Conservation (phyloP, 805 yeast species). For the Saccharomycopsis capsularis region DNA sequence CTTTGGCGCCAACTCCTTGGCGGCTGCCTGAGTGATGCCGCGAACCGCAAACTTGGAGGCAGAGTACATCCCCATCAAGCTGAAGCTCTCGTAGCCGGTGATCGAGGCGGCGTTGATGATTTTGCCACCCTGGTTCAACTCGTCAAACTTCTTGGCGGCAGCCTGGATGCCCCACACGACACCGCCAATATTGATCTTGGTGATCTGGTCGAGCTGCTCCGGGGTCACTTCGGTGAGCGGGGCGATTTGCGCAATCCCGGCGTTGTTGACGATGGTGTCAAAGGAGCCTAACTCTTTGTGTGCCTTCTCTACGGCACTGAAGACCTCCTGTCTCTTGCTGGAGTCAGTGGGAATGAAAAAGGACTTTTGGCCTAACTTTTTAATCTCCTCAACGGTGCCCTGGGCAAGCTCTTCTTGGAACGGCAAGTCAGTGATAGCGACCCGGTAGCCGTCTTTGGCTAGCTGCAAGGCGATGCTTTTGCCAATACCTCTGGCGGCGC, state of each 20-base stretch:
- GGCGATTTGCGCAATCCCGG: slow-evolving; percentile 54
- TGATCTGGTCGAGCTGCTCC: slow-evolving; percentile 22
- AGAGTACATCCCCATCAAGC: slow-evolving; percentile 57
- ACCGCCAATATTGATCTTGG: slow-evolving; percentile 18
- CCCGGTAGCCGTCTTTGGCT: slow-evolving; percentile 37
- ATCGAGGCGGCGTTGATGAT: slow-evolving; percentile 66
- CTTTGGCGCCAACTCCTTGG: slow-evolving; percentile 47
- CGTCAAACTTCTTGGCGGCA: slow-evolving; percentile 29
- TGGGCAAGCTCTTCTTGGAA: slow-evolving; percentile 24
- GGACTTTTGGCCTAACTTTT: slow-evolving; percentile 23
- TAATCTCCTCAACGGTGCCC: slow-evolving; percentile 24
- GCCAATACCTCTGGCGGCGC: slow-evolving; percentile 67
- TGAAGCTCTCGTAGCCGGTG: slow-evolving; percentile 37
- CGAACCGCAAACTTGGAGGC: slow-evolving; percentile 64
- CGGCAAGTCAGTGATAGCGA: slow-evolving; percentile 32
- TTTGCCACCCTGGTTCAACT: slow-evolving; percentile 20
- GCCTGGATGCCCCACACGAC: slow-evolving; percentile 28
- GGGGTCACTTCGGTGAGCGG: slow-evolving; percentile 30
- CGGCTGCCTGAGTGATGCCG: slow-evolving; percentile 52
- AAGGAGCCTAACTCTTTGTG: slow-evolving; percentile 22
- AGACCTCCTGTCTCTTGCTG: slow-evolving; percentile 24
- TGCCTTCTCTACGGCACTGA: slow-evolving; percentile 27
- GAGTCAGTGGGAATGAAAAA: slow-evolving; percentile 27
- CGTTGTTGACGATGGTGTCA: slow-evolving; percentile 32
- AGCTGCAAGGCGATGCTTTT: slow-evolving; percentile 43